Evolutionary conservation across 192 early-diverging fungal species (phyloP).

Genomic region (Paraglomus brasilianum): DNA sequence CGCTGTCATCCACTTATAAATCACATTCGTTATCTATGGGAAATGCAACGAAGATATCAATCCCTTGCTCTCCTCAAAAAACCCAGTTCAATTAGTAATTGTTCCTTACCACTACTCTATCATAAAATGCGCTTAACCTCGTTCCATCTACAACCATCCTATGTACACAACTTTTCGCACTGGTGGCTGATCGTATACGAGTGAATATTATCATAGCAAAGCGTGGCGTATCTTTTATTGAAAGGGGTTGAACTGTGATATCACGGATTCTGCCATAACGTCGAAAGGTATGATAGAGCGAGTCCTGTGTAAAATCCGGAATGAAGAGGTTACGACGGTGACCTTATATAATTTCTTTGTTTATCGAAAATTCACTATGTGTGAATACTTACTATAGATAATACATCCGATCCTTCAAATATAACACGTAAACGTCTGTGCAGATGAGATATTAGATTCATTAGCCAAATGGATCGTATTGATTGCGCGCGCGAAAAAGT

Average conservation of each 20-base stretch:
- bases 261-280: slow-evolving; percentile 81
- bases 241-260: slow-evolving; percentile 59
- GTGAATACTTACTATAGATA: slow-evolving; percentile 38
- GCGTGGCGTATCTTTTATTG: slow-evolving; percentile 72
- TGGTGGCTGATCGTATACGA: slow-evolving; percentile 78
- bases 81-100: no score
- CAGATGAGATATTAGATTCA: no score
- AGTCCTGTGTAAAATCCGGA: slow-evolving; percentile 45
- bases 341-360: slow-evolving; percentile 35
- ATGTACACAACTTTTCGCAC: slow-evolving; percentile 90
- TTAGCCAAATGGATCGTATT: no score
- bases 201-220: slow-evolving; percentile 81
- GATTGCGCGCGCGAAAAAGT: no score
- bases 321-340: no score
- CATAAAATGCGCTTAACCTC: slow-evolving; percentile 58
- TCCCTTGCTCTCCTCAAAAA: no score
- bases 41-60: no score
- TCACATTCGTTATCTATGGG: slow-evolving; percentile 51
- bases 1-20: slow-evolving; percentile 65
- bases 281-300: slow-evolving; percentile 72
- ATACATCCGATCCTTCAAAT: slow-evolving; percentile 74
- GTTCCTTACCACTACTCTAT: slow-evolving; percentile 47
- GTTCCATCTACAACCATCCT: slow-evolving; percentile 74
- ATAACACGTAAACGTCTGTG: slow-evolving; percentile 62
- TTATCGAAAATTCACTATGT: no score